phyloP scores from a whole-genome alignment of 1,284 basidiomycete species.

The Ustilago nuda region DNA sequence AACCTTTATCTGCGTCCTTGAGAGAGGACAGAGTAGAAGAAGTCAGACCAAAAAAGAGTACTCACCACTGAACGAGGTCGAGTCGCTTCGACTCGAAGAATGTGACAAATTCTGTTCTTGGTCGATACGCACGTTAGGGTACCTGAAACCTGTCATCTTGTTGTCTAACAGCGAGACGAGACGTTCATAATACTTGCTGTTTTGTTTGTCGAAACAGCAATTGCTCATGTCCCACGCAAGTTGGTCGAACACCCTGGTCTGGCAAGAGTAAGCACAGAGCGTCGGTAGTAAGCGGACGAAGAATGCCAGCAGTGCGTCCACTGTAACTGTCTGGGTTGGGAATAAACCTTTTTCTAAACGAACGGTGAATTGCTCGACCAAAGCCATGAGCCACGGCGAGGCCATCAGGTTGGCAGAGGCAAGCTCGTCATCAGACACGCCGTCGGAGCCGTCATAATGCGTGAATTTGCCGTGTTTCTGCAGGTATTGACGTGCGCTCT shows the following conservation, averaged over 20 bases:
- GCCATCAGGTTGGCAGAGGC: slow-evolving; percentile 24
- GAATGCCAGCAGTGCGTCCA: slow-evolving; percentile 32
- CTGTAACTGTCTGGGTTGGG: slow-evolving; percentile 10
- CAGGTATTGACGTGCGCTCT: slow-evolving; percentile 73
- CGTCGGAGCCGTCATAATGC: background rate
- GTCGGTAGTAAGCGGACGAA: slow-evolving; percentile 46
- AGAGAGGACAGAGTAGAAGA: background rate
- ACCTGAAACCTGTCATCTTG: slow-evolving; percentile 8
- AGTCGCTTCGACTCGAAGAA: background rate
- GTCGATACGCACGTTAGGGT: background rate
- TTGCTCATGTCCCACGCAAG: slow-evolving; percentile 18
- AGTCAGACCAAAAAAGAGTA: background rate
- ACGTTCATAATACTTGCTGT: slow-evolving; percentile 5
- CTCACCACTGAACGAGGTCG: slow-evolving; percentile 30
- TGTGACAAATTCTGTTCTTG: background rate
- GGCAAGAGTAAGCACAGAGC: slow-evolving; percentile 32
- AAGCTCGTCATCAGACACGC: background rate
- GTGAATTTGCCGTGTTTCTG: slow-evolving; percentile 23
- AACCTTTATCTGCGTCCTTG: background rate
- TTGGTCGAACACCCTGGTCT: slow-evolving; percentile 17
- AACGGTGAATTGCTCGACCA: slow-evolving; percentile 58
- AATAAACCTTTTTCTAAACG: slow-evolving; percentile 50
- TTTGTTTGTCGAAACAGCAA: slow-evolving; percentile 3
- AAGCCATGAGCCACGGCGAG: slow-evolving; percentile 49
- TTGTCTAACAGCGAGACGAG: slow-evolving; percentile 8